These are phyloP conservation scores for Arthrobotrys conoides DNA, from an alignment of 2,329 filamentous ascomycete species.

Conservation along the genomic window DNA sequence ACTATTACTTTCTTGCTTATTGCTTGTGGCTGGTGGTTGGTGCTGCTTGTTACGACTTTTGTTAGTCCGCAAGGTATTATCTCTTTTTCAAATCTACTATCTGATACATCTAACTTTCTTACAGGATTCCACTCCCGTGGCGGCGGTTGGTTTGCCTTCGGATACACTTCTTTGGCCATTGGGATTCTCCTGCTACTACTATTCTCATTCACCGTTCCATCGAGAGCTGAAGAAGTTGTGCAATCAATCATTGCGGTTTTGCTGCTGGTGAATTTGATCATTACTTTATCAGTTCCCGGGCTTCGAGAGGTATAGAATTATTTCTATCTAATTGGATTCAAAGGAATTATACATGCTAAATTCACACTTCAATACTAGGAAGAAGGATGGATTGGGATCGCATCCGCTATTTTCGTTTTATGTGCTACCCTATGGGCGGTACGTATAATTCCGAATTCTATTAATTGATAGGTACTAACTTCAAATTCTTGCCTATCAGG, in stretches of 20 bases:
- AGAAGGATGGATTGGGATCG: slow-evolving; percentile 82
- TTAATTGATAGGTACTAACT: background rate
- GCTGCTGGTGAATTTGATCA: slow-evolving; percentile 80
- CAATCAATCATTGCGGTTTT: slow-evolving; percentile 77
- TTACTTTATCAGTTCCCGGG: slow-evolving; percentile 81
- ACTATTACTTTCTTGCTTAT: slow-evolving; percentile 82
- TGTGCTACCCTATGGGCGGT: slow-evolving; percentile 77
- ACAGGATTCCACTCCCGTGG: slow-evolving; percentile 80
- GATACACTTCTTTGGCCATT: slow-evolving; percentile 83
- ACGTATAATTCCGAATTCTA: background rate
- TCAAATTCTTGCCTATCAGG: slow-evolving; percentile 37
- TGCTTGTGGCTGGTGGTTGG: slow-evolving; percentile 91
- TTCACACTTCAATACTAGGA: slow-evolving; percentile 25
- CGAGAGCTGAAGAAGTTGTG: slow-evolving; percentile 81
- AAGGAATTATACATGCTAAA: slow-evolving; percentile 2
- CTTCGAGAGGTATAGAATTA: slow-evolving; percentile 72
- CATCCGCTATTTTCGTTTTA: slow-evolving; percentile 85
- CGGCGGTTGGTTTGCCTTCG: slow-evolving; percentile 83
- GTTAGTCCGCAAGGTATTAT: slow-evolving; percentile 81
- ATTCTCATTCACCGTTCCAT: slow-evolving; percentile 89
- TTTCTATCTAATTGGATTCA: background rate
- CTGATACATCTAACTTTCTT: background rate
- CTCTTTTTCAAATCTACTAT: background rate
- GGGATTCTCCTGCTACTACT: slow-evolving; percentile 82
- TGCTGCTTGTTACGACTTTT: slow-evolving; percentile 90